phyloP scores from a whole-genome alignment of 331 rosid genomes.

The Quercus phellos region DNA sequence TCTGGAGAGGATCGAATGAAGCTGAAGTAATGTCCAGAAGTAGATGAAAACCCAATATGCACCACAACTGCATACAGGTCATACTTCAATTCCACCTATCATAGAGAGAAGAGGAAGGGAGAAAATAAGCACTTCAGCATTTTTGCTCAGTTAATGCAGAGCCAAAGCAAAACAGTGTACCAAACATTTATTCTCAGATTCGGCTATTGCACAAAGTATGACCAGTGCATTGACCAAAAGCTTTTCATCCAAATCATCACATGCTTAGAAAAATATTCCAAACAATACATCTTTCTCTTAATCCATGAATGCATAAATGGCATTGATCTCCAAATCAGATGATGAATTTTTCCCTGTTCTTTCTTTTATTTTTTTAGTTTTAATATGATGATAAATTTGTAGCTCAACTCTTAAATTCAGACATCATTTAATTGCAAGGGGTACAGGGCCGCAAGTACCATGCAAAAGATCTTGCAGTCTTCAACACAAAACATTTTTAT shows the following conservation, averaged over 20 bases:
- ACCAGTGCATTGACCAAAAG: neutral
- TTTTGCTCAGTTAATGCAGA: neutral
- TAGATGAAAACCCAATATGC: slow-evolving; percentile 61
- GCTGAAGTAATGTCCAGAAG: slow-evolving; percentile 83
- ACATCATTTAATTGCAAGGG: neutral
- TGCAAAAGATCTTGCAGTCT: neutral
- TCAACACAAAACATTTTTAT: neutral
- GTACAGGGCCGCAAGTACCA: neutral
- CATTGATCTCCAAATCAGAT: neutral
- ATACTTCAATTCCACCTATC: slow-evolving; percentile 60
- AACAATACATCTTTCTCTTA: neutral
- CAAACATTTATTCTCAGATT: neutral
- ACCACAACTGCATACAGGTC: slow-evolving; percentile 85
- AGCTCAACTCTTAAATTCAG: neutral
- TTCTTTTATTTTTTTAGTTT: no score
- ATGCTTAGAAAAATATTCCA: neutral
- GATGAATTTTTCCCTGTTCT: neutral
- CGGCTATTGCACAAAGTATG: neutral
- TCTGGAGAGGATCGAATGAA: slow-evolving; percentile 73
- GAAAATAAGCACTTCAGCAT: neutral
- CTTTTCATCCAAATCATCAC: neutral
- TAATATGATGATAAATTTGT: neutral
- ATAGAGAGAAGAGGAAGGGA: slow-evolving; percentile 16
- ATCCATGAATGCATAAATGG: neutral
- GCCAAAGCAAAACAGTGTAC: neutral